Percentiles rank a stretch among this genome's conserved stretches.
These are phyloP conservation scores for Ilyonectria robusta DNA, from an alignment of 2,329 filamentous ascomycete genomes.

Conservation along the genomic window DNA sequence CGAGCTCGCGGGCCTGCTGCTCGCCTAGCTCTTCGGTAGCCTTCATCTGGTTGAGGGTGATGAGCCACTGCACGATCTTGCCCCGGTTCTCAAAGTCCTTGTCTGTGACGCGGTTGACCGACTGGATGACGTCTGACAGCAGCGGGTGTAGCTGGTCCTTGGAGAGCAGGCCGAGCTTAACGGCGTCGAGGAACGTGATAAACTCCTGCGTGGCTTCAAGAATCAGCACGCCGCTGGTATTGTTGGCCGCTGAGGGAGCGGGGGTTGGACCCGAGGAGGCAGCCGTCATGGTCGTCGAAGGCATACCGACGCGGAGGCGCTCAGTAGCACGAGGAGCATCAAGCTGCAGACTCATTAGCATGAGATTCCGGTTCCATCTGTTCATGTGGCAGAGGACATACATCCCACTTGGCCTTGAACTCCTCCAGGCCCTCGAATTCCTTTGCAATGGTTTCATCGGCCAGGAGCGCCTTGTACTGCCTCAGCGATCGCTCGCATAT, in stretches of 20 bases:
- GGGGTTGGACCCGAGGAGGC: slow-evolving; percentile 63
- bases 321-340: slow-evolving; percentile 96
- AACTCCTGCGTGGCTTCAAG: slow-evolving; percentile 96
- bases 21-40: slow-evolving; percentile 92
- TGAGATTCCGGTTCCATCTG: accelerated
- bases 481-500: slow-evolving; percentile 94
- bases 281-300: slow-evolving; percentile 81
- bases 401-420: slow-evolving; percentile 94
- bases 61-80: slow-evolving; percentile 99
- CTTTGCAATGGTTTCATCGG: slow-evolving; percentile 89
- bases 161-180: slow-evolving; percentile 91
- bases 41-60: slow-evolving; percentile 97
- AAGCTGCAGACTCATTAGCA: slow-evolving; percentile 69
- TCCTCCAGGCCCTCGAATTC: slow-evolving; percentile 91
- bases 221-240: slow-evolving; percentile 77
- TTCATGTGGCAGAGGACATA: slow-evolving; percentile 58
- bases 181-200: slow-evolving; percentile 96
- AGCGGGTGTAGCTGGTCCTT: slow-evolving; percentile 98
- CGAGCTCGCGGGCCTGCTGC: slow-evolving; percentile 88
- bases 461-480: slow-evolving; percentile 95
- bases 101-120: slow-evolving; percentile 96
- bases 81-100: slow-evolving; percentile 94
- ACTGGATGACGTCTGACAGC: slow-evolving; percentile 95
- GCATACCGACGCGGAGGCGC: slow-evolving; percentile 91
- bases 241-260: slow-evolving; percentile 59